Percentiles rank a stretch among this genome's conserved stretches.
Evolutionary conservation across 805 yeast species (phyloP).

Genomic region (Wickerhamomyces canadensis): DNA sequence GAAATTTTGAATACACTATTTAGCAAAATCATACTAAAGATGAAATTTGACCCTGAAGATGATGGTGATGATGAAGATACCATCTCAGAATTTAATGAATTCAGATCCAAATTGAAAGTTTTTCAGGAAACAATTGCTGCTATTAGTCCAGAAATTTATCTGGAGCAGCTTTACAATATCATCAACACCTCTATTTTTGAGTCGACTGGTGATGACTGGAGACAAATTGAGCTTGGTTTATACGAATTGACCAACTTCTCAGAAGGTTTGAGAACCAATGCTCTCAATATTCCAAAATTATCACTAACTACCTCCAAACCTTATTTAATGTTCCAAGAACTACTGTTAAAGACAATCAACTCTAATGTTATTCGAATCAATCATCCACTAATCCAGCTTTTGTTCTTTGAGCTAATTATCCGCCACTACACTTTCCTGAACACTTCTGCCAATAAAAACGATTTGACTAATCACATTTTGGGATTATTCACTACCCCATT

Average conservation of each 20-base stretch:
- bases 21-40: constrained; percentile 65
- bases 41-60: constrained; percentile 74
- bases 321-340: constrained; percentile 52
- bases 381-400: constrained; percentile 79
- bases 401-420: constrained; percentile 79
- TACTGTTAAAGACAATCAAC: constrained; percentile 46
- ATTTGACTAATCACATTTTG: constrained; percentile 55
- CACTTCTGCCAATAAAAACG: constrained; percentile 39
- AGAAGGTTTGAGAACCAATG: constrained; percentile 72
- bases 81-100: constrained; percentile 72
- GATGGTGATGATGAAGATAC: constrained; percentile 71
- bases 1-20: constrained; percentile 60
- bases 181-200: constrained; percentile 44
- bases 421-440: constrained; percentile 66
- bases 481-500: constrained; percentile 68
- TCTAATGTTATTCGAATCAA: constrained; percentile 43
- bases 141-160: constrained; percentile 53
- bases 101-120: constrained; percentile 64
- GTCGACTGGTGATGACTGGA: constrained; percentile 51
- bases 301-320: constrained; percentile 66
- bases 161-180: constrained; percentile 55
- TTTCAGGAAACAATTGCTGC: constrained; percentile 80
- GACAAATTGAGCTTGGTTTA: constrained; percentile 78
- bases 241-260: constrained; percentile 75
- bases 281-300: constrained; percentile 63